Evolutionary conservation across 139 green algal genomes (phyloP).

Genomic region (Chlamydomonas incerta): DNA sequence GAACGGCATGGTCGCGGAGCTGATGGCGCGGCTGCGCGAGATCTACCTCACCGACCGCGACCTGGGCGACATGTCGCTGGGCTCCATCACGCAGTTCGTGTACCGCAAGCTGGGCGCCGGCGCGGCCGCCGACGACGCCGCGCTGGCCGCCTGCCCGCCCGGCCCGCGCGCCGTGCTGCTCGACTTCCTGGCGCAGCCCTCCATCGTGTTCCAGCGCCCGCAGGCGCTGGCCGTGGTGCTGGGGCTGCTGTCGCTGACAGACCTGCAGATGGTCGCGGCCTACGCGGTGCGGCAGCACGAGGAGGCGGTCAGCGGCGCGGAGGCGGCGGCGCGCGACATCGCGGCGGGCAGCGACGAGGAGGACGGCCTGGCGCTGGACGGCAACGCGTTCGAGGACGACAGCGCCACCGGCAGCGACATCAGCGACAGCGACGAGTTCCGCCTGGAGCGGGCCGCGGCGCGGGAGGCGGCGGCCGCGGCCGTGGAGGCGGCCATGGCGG

Average conservation of each 20-base stretch:
- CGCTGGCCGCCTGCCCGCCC: constrained; percentile 26
- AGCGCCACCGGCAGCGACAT: neutral
- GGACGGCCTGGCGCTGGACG: neutral
- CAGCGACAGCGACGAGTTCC: constrained; percentile 6
- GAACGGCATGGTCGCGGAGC: constrained; percentile 62
- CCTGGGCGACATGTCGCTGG: constrained; percentile 59
- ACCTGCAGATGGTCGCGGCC: constrained; percentile 68
- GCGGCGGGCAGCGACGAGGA: constrained; percentile 32
- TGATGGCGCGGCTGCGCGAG: constrained; percentile 64
- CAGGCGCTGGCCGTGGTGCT: constrained; percentile 63
- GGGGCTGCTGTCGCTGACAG: constrained; percentile 56
- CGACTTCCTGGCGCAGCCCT: constrained; percentile 61
- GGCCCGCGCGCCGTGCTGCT: constrained; percentile 42
- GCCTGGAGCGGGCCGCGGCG: neutral
- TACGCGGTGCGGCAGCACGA: constrained; percentile 61
- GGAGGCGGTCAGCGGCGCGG: constrained; percentile 33
- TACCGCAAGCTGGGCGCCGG: constrained; percentile 55
- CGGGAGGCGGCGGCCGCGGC: neutral
- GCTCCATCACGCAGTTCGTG: constrained; percentile 67
- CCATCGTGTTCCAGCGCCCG: constrained; percentile 57
- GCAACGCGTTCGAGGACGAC: neutral
- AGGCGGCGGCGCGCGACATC: constrained; percentile 29
- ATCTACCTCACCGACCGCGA: constrained; percentile 54
- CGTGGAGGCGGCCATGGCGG: neutral
- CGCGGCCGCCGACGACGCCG: constrained; percentile 6